Base-by-base conservation (phyloP, 768 basidiomycete species). In the Porphyrellus cyaneotinctus region DNA sequence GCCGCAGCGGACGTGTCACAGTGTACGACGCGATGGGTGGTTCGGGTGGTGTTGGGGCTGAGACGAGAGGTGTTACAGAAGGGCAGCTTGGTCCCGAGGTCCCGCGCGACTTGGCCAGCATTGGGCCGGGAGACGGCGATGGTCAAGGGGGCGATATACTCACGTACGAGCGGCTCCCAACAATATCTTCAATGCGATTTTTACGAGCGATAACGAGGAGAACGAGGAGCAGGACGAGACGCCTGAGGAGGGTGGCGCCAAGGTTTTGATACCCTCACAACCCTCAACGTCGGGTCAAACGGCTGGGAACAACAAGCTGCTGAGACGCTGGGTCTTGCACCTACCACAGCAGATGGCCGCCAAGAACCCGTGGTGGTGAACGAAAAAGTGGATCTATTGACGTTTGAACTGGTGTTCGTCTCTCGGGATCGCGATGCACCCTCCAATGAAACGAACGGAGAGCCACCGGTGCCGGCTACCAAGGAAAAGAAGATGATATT, bases 151-250 rank as follows among this genome's bases (percentile, higher is more conserved):
- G 79, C 33, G 93, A 95, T 63, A 93, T 84, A 7, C 74, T 97
- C 57, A 94, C 89, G 0, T 95, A 97, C 67, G 26, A 28, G 60
- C 80, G 88, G 35, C 95, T 97, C 2, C 74, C 84, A 77, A 89
- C 7, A 88, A 93, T 63, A 83, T 98, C 39, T 99, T 98, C 78
- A 97, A 95, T 66, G 94, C 95, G 3, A 97, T 99, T n/a, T n/a
- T n/a, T n/a, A n/a, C n/a, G n/a, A n/a, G n/a, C n/a, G 91, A 92
- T 54, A 90, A 92, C 41, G 93, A 95, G 62, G 89, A 91, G 32
- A 86, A n/a, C n/a, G n/a, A n/a, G n/a, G n/a, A n/a, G n/a, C n/a
- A 45, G 58, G 68, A 67, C 61, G n/a, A 66, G 26, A 61, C 60
- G 24, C 35, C 41, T 14, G 57, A 42, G 31, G n/a, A n/a, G n/a